Base-by-base conservation (phyloP, 305 asterid species). In the Fraxinus baroniana region DNA sequence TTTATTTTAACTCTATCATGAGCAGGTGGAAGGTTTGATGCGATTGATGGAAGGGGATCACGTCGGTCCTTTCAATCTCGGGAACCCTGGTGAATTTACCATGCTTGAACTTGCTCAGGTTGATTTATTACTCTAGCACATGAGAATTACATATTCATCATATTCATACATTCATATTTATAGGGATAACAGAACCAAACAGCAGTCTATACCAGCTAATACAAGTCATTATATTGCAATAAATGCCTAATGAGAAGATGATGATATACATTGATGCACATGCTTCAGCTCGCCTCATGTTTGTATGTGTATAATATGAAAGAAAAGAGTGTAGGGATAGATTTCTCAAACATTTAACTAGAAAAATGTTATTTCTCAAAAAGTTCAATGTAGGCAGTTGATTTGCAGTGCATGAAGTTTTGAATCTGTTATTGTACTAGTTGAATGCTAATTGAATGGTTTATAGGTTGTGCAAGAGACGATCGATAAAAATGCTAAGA, bases 101-200 rank as follows among this genome's bases (percentile, higher is more conserved):
- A 91, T 94, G 97, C 92, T 93, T 70, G 97, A 94, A 87, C 94
- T 93, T 81, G 97, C 97, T 36, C 85, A 90, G 97, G 97, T 92
- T 83, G 10, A 73, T 57, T 72, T 20, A 17, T 66, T 39, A 20
- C 32, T 64, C 17, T 24, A 24, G 72, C 72, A 64, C 8, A 22
- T 62, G 30, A 62, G 33, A 62, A 22, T 20, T 62, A 55, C 64
- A 17, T 55, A 15, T 5, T 1, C 64, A 5, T 3, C 20, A 55
- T 55, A n/a, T 55, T 55, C 33, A 64, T 22, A n/a, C n/a, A n/a
- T 55, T 55, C 33, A 24, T 22, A 64, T 64, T 10, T 64, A 3
- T 24, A 6, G 33, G 17, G 33, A 9, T 7, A 20, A 6, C 12
- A 20, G 55, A 39, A 39, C 3, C 46, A 39, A 39, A 39, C 55